Evolutionary conservation across 176 grass and related monocot genomes (phyloP).

Genomic region (Urochloa ruziziensis): DNA sequence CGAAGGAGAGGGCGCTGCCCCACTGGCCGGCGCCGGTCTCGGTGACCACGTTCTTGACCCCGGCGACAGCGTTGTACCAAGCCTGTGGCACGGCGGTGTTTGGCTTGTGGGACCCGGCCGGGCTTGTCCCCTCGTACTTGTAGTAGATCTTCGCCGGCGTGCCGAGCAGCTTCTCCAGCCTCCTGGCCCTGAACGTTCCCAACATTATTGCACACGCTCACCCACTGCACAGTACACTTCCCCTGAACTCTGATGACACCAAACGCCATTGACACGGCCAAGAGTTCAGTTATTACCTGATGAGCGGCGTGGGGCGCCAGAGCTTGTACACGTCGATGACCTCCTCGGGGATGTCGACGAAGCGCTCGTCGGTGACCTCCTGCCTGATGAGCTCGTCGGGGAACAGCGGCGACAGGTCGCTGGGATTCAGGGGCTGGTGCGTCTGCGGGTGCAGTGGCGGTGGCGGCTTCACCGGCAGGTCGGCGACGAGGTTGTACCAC

Average conservation of each 20-base stretch:
- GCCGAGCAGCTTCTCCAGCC: conserved; percentile 75
- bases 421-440: conserved; percentile 57
- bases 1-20: conserved; percentile 95
- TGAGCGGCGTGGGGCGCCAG: conserved; percentile 92
- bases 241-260: neutral
- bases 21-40: conserved; percentile 96
- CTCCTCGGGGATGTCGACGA: conserved; percentile 79
- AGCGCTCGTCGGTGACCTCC: conserved; percentile 70
- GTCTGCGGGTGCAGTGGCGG: conserved; percentile 79
- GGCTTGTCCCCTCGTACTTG: conserved; percentile 97
- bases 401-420: conserved; percentile 78
- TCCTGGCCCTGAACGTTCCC: conserved; percentile 52
- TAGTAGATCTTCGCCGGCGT: conserved; percentile 98
- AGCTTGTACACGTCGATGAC: conserved; percentile 73
- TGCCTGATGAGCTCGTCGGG: conserved; percentile 94
- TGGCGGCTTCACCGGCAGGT: conserved; percentile 88
- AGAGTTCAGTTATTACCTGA: conserved; percentile 45
- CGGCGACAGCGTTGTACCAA: conserved; percentile 76
- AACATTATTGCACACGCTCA: neutral
- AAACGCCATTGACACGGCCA: neutral
- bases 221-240: neutral
- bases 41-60: conserved; percentile 81
- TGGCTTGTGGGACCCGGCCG: conserved; percentile 89
- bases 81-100: conserved; percentile 97
- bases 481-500: conserved; percentile 91